These are phyloP conservation scores for Penicillium digitatum DNA, from an alignment of 2,329 filamentous ascomycete genomes.

Conservation along the genomic window DNA sequence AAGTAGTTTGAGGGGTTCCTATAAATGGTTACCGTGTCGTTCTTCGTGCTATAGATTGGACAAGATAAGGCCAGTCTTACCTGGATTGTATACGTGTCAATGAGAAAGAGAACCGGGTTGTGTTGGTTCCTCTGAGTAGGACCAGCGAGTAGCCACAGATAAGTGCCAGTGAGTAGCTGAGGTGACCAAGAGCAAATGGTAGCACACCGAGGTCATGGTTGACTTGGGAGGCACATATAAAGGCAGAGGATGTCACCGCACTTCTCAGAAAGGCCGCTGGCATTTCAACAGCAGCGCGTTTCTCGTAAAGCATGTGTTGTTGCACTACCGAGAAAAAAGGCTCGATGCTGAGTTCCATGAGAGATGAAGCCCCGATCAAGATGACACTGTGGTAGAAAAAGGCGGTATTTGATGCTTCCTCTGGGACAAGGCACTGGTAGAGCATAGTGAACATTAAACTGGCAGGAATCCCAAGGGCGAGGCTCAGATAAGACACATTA, in stretches of 20 bases:
- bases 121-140: slow-evolving; percentile 54
- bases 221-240: slow-evolving; percentile 57
- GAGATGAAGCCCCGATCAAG: slow-evolving; percentile 55
- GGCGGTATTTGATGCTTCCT: slow-evolving; percentile 54
- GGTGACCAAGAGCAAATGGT: slow-evolving; percentile 84
- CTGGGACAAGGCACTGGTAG: slow-evolving; percentile 58
- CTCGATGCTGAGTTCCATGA: slow-evolving; percentile 77
- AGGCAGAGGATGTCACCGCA: slow-evolving; percentile 65
- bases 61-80: slow-evolving; percentile 29
- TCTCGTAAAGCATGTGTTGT: slow-evolving; percentile 72
- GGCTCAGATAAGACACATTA: slow-evolving; percentile 80
- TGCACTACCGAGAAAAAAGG: slow-evolving; percentile 87
- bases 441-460: slow-evolving; percentile 61
- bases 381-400: slow-evolving; percentile 58
- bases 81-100: slow-evolving; percentile 43
- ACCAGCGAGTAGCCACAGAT: slow-evolving; percentile 65
- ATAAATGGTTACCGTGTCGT: slow-evolving; percentile 13
- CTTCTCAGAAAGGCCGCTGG: slow-evolving; percentile 74
- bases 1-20: slow-evolving; percentile 46
- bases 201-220: slow-evolving; percentile 65
- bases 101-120: slow-evolving; percentile 66
- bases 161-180: slow-evolving; percentile 68
- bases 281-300: slow-evolving; percentile 79
- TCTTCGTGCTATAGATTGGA: neutral
- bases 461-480: slow-evolving; percentile 64